Base-by-base conservation (phyloP, 2,329 filamentous ascomycete genomes). In the Apiospora sp. region DNA sequence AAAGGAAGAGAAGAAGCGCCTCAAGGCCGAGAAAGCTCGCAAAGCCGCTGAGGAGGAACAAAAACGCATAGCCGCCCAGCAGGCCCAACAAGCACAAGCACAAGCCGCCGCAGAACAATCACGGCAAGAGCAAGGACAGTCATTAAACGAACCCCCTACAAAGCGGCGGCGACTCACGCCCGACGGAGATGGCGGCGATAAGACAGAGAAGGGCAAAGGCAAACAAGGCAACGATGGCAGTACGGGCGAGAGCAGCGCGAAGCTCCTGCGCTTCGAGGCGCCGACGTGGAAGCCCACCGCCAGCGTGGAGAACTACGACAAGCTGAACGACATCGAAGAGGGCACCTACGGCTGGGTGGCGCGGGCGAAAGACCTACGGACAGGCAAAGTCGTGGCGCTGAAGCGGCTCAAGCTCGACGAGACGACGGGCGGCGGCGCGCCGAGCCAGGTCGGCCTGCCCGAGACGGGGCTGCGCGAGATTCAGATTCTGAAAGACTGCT, bases 311-410 rank as follows among this genome's bases (percentile, higher is more conserved):
- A 92, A 94, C 79, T 99, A 95, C 84, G 94, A 98, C 79, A 93
- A 94, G 77, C 87, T 99, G 72, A 99, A 99, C 82, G 93, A 96
- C 81, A 99, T 99, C 78, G 96, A 98, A 83, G 96, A 99, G 85
- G 96, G 96, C 48, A 95, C 95, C 12, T 99, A 99, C 82, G 96
- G 96, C 67, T 96, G 92, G 89, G 96, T 99, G 5, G 95, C 95
- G 71, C 89, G 96, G 72, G 96, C 95, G 16, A 92, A 88, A 74
- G 92, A 97, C 78, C 86, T 88, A 44, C 84, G 86, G 4, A 96
- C 93, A 0, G 93, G 93, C 46, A 89, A 92, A 72, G 88, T 99
- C 8, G 95, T 98, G 27, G 96, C 96, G 19, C 86, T 99, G 75
- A 99, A 99, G 87, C 92, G 95, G 80, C 87, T 98, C 72, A 99